Evolutionary conservation across 2,329 filamentous ascomycete species (phyloP).

Genomic region (Neoarthrinium moseri): DNA sequence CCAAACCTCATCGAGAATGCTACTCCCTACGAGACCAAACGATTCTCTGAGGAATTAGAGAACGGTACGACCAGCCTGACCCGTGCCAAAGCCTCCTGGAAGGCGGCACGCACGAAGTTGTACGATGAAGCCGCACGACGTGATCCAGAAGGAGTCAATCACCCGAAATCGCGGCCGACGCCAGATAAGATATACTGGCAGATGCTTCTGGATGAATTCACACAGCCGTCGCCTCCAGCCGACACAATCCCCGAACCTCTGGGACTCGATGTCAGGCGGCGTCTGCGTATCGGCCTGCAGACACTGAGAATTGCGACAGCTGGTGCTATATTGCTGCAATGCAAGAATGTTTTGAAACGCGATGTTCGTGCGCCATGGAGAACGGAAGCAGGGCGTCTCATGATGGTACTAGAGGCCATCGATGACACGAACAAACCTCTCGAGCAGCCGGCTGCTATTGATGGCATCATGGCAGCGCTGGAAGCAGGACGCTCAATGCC

Average conservation of each 20-base stretch:
- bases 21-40: slow-evolving; percentile 70
- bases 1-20: slow-evolving; percentile 71
- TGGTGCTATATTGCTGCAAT: slow-evolving; percentile 73
- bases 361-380: slow-evolving; percentile 79
- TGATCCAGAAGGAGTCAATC: slow-evolving; percentile 66
- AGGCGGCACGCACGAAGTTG: slow-evolving; percentile 61
- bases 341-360: slow-evolving; percentile 80
- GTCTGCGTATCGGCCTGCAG: slow-evolving; percentile 54
- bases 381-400: slow-evolving; percentile 68
- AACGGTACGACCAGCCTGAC: slow-evolving; percentile 52
- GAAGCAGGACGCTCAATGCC: slow-evolving; percentile 65
- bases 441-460: slow-evolving; percentile 48
- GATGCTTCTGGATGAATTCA: slow-evolving; percentile 72
- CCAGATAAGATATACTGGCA: slow-evolving; percentile 73
- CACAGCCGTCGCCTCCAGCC: slow-evolving; percentile 57
- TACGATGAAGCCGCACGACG: slow-evolving; percentile 64
- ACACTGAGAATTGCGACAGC: slow-evolving; percentile 68
- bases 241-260: slow-evolving; percentile 71
- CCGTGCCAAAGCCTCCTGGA: slow-evolving; percentile 66
- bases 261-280: slow-evolving; percentile 64
- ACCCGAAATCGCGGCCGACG: slow-evolving; percentile 61
- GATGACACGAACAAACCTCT: slow-evolving; percentile 40
- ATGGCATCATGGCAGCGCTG: slow-evolving; percentile 62
- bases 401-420: slow-evolving; percentile 63
- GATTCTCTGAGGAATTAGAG: slow-evolving; percentile 66